Evolutionary conservation across 352 stramenopile genomes (phyloP), one percentile per base, ranked within the genome.

Genomic region (Phytopythium mirpurense): DNA sequence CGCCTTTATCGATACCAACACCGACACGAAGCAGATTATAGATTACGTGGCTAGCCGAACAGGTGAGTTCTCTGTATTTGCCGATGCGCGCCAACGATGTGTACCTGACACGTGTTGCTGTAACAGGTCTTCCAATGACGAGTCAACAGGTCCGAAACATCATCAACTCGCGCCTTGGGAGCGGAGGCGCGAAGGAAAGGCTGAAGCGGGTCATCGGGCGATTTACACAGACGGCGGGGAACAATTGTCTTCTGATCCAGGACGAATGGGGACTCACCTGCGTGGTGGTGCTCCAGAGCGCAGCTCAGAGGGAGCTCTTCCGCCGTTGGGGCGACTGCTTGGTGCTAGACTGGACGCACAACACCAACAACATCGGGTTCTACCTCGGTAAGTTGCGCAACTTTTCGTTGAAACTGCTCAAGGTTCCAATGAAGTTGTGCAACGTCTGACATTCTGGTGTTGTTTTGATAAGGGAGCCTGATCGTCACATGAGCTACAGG

Each of bases 271-370:
- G 5, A 10, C 5, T 32, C 29, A 32, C 29, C 29, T 5, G 7
- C 3, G 11, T 5, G 11, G 16, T 38, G 3, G 34, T 38, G 5
- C 2, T 38, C 34, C 34, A 38, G 11, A 38, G 5, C 2, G 7
- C n/a, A 12, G 26, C 51, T 14, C 57, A 65, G 31, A 66, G 65
- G 40, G 15, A 57, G 19, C 49, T 42, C 15, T 65, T 63, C 21
- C 31, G 58, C 24, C 10, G 34, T 2, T 67, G 51, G 59, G 59
- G 59, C 2, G 46, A 67, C 3, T 61, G 32, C 10, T 9, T 70
- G 9, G 36, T 36, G 3, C 63, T 68, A 49, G 60, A 72, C 31
- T 66, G 53, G 38, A 72, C 59, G 12, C 56, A 60, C 12, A 47
- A 1, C 1, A 63, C 56, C 0, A 72, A 66, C 27, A 68, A 68